Conservation (phyloP, 2,329 filamentous ascomycete species). For the Karstenula rhodostoma region DNA sequence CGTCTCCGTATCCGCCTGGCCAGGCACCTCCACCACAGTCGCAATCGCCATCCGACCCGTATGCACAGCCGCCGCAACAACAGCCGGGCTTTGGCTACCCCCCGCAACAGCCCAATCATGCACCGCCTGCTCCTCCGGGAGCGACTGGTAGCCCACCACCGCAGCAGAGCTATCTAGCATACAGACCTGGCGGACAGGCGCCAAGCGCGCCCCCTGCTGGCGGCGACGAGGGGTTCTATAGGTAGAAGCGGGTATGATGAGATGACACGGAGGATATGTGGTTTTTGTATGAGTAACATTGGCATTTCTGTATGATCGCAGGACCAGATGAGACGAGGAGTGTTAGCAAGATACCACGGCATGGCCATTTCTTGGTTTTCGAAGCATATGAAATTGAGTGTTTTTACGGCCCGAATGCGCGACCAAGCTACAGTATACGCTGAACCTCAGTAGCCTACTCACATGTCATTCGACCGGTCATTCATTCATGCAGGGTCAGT, state of each 20-base stretch:
- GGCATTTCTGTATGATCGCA: not conserved
- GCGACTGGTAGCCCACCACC: conserved; percentile 34
- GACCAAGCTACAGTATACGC: not conserved
- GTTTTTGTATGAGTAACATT: conserved; percentile 6
- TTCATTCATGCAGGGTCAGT: too few species aligned
- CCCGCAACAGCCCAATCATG: conserved; percentile 42
- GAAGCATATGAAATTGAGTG: conserved; percentile 4
- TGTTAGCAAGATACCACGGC: conserved; percentile 13
- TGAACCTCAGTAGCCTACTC: too few species aligned
- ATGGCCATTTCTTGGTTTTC: conserved; percentile 1
- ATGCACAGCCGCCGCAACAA: conserved; percentile 37
- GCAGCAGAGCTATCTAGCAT: conserved; percentile 40
- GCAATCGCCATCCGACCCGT: conserved; percentile 38
- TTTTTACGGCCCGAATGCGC: not conserved
- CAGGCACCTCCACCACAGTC: conserved; percentile 21
- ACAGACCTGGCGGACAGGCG: conserved; percentile 44
- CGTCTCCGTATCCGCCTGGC: conserved; percentile 34
- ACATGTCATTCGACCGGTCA: not conserved
- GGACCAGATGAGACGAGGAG: not conserved
- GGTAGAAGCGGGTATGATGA: conserved; percentile 20
- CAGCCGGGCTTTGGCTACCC: conserved; percentile 38
- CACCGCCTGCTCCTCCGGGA: conserved; percentile 42
- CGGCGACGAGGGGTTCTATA: conserved; percentile 44
- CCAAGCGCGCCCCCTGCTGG: conserved; percentile 40
- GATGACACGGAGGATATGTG: not conserved